These are phyloP conservation scores for Psilocybe tampanensis DNA, from an alignment of 768 basidiomycete species.

Conservation along the genomic window DNA sequence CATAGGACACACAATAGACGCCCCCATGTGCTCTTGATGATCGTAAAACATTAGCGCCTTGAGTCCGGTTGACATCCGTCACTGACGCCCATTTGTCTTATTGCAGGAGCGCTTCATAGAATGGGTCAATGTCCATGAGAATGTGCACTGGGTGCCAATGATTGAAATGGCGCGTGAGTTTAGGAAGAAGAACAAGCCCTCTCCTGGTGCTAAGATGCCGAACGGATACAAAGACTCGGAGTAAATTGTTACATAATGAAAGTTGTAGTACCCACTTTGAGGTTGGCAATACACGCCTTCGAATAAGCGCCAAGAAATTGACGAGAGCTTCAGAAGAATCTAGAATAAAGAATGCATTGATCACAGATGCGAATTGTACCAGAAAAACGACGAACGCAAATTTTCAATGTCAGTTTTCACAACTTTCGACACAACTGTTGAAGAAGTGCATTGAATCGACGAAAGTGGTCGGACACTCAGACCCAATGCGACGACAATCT, in stretches of 20 bases:
- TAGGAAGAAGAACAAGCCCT: conserved; percentile 50
- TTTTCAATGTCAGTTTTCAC: too few species aligned
- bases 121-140: conserved; percentile 71
- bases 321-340: too few species aligned
- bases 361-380: too few species aligned
- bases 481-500: too few species aligned
- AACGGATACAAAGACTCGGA: conserved; percentile 32
- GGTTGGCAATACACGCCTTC: neutral
- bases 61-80: neutral
- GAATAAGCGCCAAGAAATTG: too few species aligned
- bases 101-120: conserved; percentile 70
- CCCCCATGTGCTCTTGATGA: conserved; percentile 75
- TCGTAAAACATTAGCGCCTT: conserved; percentile 42
- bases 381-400: too few species aligned
- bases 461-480: too few species aligned
- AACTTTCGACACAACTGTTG: too few species aligned
- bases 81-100: neutral
- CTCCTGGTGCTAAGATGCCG: conserved; percentile 58
- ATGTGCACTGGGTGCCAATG: conserved; percentile 73
- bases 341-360: too few species aligned
- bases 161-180: conserved; percentile 68
- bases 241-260: too few species aligned
- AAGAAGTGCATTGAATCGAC: too few species aligned
- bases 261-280: too few species aligned
- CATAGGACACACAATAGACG: conserved; percentile 34